Evolutionary conservation across 2,329 filamentous ascomycete species (phyloP), one percentile per base, ranked within the genome.

Genomic region (Penicillium sp.): DNA sequence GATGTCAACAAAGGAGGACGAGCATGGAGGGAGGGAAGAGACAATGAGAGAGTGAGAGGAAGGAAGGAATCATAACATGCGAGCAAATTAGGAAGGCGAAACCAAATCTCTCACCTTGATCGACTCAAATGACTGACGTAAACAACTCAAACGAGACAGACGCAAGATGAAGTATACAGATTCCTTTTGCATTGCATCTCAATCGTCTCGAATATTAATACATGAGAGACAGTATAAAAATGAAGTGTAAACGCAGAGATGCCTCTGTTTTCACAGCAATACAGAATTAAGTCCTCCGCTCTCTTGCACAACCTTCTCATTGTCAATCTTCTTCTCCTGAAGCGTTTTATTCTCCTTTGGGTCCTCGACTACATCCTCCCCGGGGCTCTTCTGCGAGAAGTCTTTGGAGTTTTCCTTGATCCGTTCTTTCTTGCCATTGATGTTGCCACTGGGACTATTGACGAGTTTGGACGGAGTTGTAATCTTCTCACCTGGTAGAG

Each of bases 401-500:
- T 66, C 68, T 47, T 67, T 67, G 29, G 58, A 62, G 23, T 64
- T 61, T 31, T 59, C 54, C 44, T 60, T 57, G 37, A 62, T 47
- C 9, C 60, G 59, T 51, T 74, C 72, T 52, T 75, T 75, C 42
- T 65, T 68, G 49, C 71, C 62, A 47, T 66, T 71, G 42, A 75
- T 54, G 23, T 67, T 64, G 3, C 61, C 62, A 46, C 64, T 73
- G 0, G 71, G 72, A 35, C 68, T 74, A n/a, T 65, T 58, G 25
- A 68, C 59, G n/a, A 68, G 40, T 27, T 64, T 70, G 37, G 64
- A 58, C 27, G 61, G 54, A 40, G 57, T 51, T 25, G 55, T 46
- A 7, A 54, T 55, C 33, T 70, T 65, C 20, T 63, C 51, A n/a
- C 43, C 27, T 51, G 41, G 4, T 67, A 61, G 29, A 29, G 69